Conservation (phyloP, 306 rosid genomes). For the Rosa rugosa region DNA sequence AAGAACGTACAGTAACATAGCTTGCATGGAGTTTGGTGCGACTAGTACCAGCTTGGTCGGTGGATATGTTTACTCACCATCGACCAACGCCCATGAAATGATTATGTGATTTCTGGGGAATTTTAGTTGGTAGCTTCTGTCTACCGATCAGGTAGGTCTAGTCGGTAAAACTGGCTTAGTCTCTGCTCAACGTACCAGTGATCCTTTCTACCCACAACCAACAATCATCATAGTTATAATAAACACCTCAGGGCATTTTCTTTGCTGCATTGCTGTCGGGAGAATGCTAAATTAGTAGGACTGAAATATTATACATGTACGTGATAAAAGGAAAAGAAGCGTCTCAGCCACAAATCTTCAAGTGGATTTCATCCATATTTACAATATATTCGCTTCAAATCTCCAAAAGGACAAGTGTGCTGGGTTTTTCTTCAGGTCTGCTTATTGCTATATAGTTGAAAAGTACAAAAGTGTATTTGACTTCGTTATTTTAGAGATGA, state of each 20-base stretch:
- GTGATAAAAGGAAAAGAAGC: background rate
- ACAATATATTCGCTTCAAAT: background rate
- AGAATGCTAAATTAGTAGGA: background rate
- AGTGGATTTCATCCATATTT: background rate
- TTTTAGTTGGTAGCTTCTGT: too few relatives aligned
- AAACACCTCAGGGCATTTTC: background rate
- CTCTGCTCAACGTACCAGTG: too few relatives aligned
- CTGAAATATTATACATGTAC: background rate
- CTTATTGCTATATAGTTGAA: background rate
- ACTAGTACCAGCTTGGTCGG: background rate
- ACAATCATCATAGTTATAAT: background rate
- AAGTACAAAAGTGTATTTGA: conserved; percentile 13
- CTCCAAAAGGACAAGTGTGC: background rate
- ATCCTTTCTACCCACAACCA: background rate
- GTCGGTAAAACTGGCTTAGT: background rate
- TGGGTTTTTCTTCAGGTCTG: background rate
- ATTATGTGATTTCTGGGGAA: background rate
- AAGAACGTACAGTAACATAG: background rate
- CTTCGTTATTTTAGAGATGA: background rate
- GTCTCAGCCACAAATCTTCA: background rate
- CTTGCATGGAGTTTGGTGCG: background rate
- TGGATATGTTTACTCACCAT: background rate
- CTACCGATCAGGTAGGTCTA: background rate
- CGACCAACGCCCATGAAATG: background rate
- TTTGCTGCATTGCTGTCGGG: background rate